These are phyloP conservation scores for Jimgerdemannia lactiflua DNA, from an alignment of 192 early-diverging fungal genomes.

Conservation along the genomic window DNA sequence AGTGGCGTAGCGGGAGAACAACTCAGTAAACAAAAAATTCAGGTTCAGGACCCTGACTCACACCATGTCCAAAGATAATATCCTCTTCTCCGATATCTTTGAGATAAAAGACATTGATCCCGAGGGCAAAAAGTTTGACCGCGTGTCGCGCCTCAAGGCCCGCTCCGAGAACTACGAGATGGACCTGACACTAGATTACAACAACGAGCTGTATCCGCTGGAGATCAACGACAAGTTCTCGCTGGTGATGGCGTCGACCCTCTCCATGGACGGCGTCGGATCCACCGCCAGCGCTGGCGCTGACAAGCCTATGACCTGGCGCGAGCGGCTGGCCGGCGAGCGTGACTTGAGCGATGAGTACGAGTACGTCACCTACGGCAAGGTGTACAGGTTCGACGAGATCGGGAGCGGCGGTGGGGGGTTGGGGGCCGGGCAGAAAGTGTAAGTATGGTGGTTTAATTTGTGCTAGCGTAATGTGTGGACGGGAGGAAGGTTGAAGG, in stretches of 20 bases:
- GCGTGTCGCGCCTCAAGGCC: constrained; percentile 86
- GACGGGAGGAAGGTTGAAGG: not conserved
- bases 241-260: constrained; percentile 76
- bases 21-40: not conserved
- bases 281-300: constrained; percentile 22
- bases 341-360: constrained; percentile 89
- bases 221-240: constrained; percentile 83
- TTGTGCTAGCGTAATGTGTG: not conserved
- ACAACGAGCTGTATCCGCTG: constrained; percentile 92
- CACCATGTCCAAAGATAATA: constrained; percentile 57
- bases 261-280: constrained; percentile 58
- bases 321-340: constrained; percentile 61
- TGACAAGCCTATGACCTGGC: constrained; percentile 66
- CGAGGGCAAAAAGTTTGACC: constrained; percentile 90
- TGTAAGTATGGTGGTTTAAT: constrained; percentile 47
- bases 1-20: not conserved
- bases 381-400: constrained; percentile 95
- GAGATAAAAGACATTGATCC: constrained; percentile 86
- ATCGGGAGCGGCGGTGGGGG: constrained; percentile 54
- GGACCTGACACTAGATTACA: constrained; percentile 91
- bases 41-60: not conserved
- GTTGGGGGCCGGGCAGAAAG: constrained; percentile 35
- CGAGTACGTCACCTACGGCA: constrained; percentile 99
- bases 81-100: constrained; percentile 87
- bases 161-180: constrained; percentile 84